phyloP scores from a whole-genome alignment of 345 rosid species.

The Populus deltoides region DNA sequence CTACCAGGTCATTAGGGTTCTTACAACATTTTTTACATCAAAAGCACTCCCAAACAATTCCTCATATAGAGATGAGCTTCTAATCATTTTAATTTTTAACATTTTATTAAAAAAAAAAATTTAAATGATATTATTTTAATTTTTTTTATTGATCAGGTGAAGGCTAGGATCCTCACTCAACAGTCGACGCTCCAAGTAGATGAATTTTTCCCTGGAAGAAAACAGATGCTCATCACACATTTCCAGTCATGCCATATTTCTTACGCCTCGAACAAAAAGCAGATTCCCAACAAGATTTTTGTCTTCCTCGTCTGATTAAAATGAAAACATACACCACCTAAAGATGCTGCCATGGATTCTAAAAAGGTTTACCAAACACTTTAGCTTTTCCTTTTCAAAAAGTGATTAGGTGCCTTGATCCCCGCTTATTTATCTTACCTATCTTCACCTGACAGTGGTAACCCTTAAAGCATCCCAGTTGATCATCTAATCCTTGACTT shows the following conservation, averaged over 20 bases:
- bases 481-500: neutral
- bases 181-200: neutral
- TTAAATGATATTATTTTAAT: too few relatives aligned
- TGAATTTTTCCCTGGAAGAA: neutral
- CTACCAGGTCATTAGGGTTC: too few relatives aligned
- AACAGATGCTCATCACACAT: conserved; percentile 16
- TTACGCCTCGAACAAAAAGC: conserved; percentile 8
- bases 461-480: neutral
- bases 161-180: too few relatives aligned
- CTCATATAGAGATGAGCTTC: too few relatives aligned
- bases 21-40: too few relatives aligned
- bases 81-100: too few relatives aligned
- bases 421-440: neutral
- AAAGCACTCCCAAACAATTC: too few relatives aligned
- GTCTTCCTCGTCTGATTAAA: neutral
- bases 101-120: too few relatives aligned
- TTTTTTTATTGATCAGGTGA: too few relatives aligned
- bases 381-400: neutral
- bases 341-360: neutral
- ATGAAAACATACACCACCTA: neutral
- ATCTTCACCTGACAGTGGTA: neutral
- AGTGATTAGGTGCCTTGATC: neutral
- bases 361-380: neutral
- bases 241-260: neutral
- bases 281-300: neutral